Conservation (phyloP, 23 red algal genomes). For the Cyanidioschyzon merolae region DNA sequence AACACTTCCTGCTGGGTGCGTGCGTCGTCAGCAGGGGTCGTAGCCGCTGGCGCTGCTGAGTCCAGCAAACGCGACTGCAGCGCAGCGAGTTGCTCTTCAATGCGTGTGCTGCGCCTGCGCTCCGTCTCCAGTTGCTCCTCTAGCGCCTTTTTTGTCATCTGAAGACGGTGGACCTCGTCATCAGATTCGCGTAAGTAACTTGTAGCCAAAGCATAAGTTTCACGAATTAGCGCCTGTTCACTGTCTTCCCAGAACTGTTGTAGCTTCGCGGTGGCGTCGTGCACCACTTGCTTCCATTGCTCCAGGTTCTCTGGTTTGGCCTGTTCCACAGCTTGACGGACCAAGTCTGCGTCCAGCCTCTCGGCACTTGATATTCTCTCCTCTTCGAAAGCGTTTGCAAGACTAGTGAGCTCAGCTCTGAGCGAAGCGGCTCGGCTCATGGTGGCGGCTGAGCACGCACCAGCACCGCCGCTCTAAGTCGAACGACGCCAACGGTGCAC, state of each 20-base stretch:
- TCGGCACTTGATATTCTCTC: not conserved
- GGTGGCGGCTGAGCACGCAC: too few relatives aligned
- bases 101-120: not conserved
- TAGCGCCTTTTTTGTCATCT: not conserved
- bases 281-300: not conserved
- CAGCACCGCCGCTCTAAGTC: too few relatives aligned
- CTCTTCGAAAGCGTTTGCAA: not conserved
- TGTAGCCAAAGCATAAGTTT: not conserved
- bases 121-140: not conserved
- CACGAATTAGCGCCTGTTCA: not conserved
- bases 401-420: not conserved
- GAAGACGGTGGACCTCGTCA: not conserved
- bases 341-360: not conserved
- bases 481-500: too few relatives aligned
- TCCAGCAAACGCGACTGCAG: not conserved
- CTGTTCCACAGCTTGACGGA: not conserved
- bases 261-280: not conserved
- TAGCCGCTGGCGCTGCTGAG: not conserved
- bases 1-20: not conserved
- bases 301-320: not conserved
- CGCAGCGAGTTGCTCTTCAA: not conserved
- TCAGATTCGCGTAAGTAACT: not conserved
- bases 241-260: not conserved
- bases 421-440: not conserved
- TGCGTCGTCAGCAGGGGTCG: not conserved